phyloP scores from a whole-genome alignment of 345 rosid genomes.

The Angophora floribunda region DNA sequence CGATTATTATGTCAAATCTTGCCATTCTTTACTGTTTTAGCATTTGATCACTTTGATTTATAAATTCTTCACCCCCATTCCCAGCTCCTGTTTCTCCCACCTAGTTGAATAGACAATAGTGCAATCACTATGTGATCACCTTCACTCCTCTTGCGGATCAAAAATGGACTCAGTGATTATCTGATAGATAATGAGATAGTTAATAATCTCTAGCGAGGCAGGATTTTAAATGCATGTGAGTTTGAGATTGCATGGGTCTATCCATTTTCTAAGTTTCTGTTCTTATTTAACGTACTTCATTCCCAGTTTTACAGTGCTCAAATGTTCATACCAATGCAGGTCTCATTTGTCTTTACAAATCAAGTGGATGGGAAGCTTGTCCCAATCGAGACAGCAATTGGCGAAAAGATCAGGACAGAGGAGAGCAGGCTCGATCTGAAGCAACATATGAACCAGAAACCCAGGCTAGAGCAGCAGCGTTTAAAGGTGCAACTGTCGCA shows the following conservation, averaged over 20 bases:
- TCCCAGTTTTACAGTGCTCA: not conserved
- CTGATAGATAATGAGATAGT: not conserved
- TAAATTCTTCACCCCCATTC: not conserved
- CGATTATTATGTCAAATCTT: not conserved
- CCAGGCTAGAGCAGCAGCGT: slow-evolving; percentile 23
- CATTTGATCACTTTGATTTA: not conserved
- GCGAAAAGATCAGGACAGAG: slow-evolving; percentile 6
- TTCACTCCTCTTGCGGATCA: not conserved
- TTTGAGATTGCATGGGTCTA: not conserved
- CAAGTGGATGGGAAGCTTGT: slow-evolving; percentile 92
- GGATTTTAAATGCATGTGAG: not conserved
- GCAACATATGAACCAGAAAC: slow-evolving; percentile 9
- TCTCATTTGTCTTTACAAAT: slow-evolving; percentile 80
- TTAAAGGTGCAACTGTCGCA: slow-evolving; percentile 12
- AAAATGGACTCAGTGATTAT: not conserved
- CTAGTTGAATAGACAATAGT: not conserved
- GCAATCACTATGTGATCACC: not conserved
- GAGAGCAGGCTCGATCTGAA: slow-evolving; percentile 4
- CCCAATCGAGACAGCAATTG: slow-evolving; percentile 57
- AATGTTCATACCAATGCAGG: slow-evolving; percentile 32
- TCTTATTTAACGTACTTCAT: not conserved
- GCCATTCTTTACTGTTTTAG: not conserved
- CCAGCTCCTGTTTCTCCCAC: not conserved
- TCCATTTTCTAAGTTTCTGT: not conserved
- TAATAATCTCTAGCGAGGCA: not conserved